Evolutionary conservation across 768 basidiomycete genomes (phyloP), one percentile per base, ranked within the genome.

Genomic region (Pisolithus microcarpus): DNA sequence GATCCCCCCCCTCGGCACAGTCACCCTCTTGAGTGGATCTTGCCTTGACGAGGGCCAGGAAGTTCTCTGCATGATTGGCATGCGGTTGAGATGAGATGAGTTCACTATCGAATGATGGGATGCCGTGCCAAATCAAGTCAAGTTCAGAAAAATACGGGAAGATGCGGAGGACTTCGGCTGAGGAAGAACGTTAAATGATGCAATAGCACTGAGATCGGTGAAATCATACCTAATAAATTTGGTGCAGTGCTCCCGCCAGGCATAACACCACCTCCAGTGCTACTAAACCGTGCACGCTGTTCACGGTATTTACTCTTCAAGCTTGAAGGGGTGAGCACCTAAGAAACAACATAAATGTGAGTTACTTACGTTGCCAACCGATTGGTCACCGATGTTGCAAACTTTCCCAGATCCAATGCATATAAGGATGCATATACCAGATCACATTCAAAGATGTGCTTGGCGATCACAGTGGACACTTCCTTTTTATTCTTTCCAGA

Each of bases 401-500:
- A 49, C 21, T 31, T 49, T 11, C 16, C 16, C 1, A 28, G 37
- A 8, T 19, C 5, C 13, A 30, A 46, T 37, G 38, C 13, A 42
- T 47, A 36, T 9, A 40, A 16, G 38, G 38, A 40, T 18, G 42
- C 10, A 24, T 53, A 44, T 18, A 36, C 48, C 15, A 42, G 43
- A 46, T 53, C 19, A 6, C 28, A 11, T 49, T 40, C 10, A 28
- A 53, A 53, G 23, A 53, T 49, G 7, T 46, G 38, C 30, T 46
- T 45, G 13, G 38, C 4, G 5, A 53, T 46, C 2, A 23, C 19
- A 7, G 48, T n/a, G 11, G 37, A 11, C 11, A 53, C 37, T 9
- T 49, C 37, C 43, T 45, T 48, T 24, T 53, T 48, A 21, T 45
- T 46, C 52, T 45, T 53, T 2, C 52, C 48, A 45, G 43, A 53